Base-by-base conservation (phyloP, 2,329 filamentous ascomycete species). In the Moelleriella libera region DNA sequence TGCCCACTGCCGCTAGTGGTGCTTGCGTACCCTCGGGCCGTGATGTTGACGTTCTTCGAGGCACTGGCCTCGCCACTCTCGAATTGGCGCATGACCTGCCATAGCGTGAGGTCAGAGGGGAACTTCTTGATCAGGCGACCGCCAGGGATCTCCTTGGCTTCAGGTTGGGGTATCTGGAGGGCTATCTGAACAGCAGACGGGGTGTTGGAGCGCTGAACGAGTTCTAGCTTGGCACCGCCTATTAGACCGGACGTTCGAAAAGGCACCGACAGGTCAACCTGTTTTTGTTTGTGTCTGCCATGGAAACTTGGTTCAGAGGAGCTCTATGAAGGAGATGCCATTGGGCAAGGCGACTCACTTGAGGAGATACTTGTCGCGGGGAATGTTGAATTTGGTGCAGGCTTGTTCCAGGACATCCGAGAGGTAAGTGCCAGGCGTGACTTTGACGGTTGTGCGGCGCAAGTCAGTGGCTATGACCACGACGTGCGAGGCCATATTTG, bases 71-170 rank as follows among this genome's bases (percentile, higher is more conserved):
- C 75, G 34, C 77, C 81, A 52, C 83, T 83, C 65, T 98, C 92
- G 54, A 97, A 94, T 60, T 92, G 87, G 50, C 92, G 83, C 48
- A 98, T 62, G 30, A 97, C 72, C 55, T 88, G 78, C 92, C 92
- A 98, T 64, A 98, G 62, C 14, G 88, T 86, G 37, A 87, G 86
- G 54, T 87, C 84, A 63, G 85, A 94, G 1, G 89, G 82, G 51
- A 97, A 88, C 60, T 92, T 95, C 60, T 92, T 82, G 48, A 81
- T 78, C 41, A 94, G 66, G 31, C 88, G 80, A 29, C 80, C 78
- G 53, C 78, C 79, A 2, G 80, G 75, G 21, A 76, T 71, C 45
- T 74, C 70, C 43, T 69, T 70, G 21, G 75, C 79, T 59, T 92
- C 84, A 28, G 81, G 77, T 37, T 82, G 74, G 4, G 88, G 86